These are phyloP conservation scores for Aspergillus fructus DNA, from an alignment of 2,329 filamentous ascomycete species.

Conservation along the genomic window DNA sequence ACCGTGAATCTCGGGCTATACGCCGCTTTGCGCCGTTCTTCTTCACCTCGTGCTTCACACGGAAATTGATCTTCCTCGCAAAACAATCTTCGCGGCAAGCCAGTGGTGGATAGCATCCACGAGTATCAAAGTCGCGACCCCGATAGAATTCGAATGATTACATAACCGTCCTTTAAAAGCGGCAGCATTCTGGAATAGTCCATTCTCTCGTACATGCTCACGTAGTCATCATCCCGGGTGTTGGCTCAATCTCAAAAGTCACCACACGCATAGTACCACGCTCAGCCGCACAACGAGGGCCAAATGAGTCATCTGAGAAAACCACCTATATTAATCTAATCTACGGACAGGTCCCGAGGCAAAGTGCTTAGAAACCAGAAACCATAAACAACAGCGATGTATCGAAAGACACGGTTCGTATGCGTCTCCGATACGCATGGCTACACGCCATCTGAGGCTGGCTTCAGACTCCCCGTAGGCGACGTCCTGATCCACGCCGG, in stretches of 20 bases:
- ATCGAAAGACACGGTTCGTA: constrained; percentile 52
- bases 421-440: constrained; percentile 62
- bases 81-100: constrained; percentile 18
- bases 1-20: constrained; percentile 9
- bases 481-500: constrained; percentile 61
- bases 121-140: background rate
- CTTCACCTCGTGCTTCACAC: constrained; percentile 18
- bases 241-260: background rate
- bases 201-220: background rate
- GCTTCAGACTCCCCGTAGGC: constrained; percentile 54
- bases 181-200: background rate
- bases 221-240: background rate
- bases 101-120: background rate
- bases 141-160: background rate
- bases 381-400: constrained; percentile 19
- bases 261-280: too few relatives aligned
- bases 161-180: background rate
- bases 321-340: background rate
- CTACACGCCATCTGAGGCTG: constrained; percentile 48
- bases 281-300: too few relatives aligned
- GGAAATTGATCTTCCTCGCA: constrained; percentile 20
- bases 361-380: background rate
- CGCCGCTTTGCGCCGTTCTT: constrained; percentile 23
- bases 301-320: background rate
- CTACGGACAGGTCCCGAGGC: background rate